Conservation (phyloP, 371 early-diverging fungal species). For the Cladochytrium tenue region DNA sequence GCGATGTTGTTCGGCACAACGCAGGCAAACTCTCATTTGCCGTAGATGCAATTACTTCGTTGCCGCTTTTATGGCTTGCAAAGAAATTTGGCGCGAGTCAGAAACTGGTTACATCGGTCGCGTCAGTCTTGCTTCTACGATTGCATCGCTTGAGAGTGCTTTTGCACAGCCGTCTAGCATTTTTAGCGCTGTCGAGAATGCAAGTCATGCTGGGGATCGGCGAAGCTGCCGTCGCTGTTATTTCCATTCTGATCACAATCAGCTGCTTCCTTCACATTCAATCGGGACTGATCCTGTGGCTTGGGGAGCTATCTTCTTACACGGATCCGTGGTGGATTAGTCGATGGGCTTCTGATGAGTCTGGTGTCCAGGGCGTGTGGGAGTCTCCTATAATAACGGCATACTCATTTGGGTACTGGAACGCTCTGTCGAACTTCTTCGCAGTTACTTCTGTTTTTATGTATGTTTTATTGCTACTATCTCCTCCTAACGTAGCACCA, state of each 20-base stretch:
- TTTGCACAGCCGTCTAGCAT: not conserved
- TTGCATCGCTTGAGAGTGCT: not conserved
- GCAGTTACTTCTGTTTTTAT: not conserved
- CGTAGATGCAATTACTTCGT: not conserved
- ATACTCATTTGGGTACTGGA: not conserved
- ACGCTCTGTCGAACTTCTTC: not conserved
- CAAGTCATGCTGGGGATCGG: not conserved
- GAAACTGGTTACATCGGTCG: not conserved
- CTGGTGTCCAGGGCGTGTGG: not conserved
- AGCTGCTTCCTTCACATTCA: not conserved
- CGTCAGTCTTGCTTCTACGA: not conserved
- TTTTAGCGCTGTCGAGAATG: not conserved
- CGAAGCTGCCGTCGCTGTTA: not conserved
- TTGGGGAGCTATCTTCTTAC: not conserved
- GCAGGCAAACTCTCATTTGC: not conserved
- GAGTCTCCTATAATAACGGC: too few species aligned
- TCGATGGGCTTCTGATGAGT: not conserved
- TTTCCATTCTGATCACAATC: not conserved
- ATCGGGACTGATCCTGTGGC: not conserved
- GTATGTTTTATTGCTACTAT: not conserved
- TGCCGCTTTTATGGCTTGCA: not conserved
- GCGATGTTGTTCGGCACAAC: not conserved
- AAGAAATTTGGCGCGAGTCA: not conserved
- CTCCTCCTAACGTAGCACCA: not conserved
- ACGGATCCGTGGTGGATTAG: not conserved